Base-by-base conservation (phyloP, 1,284 basidiomycete species). In the Microbotryum silenes-acaulis region DNA sequence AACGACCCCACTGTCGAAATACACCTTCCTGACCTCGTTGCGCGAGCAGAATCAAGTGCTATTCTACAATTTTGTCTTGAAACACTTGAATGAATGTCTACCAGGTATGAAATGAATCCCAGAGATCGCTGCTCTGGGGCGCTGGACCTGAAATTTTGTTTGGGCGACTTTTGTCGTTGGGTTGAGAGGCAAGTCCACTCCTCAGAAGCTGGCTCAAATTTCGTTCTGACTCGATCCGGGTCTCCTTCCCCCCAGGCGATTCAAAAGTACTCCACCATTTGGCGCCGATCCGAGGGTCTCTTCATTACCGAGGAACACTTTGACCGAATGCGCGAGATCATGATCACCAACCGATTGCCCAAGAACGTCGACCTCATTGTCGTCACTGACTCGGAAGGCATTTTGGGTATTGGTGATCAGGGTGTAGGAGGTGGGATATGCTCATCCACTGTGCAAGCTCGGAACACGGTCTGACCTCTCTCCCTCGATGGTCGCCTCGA, bases 321-420 rank as follows among this genome's bases (percentile, higher is more conserved):
- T 66, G 83, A 87, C 64, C 78, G 79, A 21, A 90, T 89, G 87
- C 50, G 57, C 62, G 74, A 75, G 72, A 71, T 74, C 23, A 71
- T 75, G 33, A 66, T 74, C 23, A 60, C 71, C n/a, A 72, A 71
- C 4, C 68, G 71, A 21, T 70, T 72, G 6, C 72, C 75, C 25
- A 74, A 75, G 50, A 74, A 75, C 18, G 74, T 88, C 52, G 78
- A 89, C 65, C 78, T 91, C 31, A 79, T 91, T 54, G 88, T 91
- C 42, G 86, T 85, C 60, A 87, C 88, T 0, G 89, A 92, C 72
- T 83, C 85, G 6, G 88, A 90, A 72, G 86, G 86, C 2, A 90
- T 91, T 62, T 77, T 91, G 4, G 88, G 88, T 21, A 90, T 77
- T 47, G 76, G 75, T n/a, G 75, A 77, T 54, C 73, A 76, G 51